These are phyloP conservation scores for Stephania cephalantha DNA, from an alignment of 164 flowering plant genomes.

Conservation along the genomic window DNA sequence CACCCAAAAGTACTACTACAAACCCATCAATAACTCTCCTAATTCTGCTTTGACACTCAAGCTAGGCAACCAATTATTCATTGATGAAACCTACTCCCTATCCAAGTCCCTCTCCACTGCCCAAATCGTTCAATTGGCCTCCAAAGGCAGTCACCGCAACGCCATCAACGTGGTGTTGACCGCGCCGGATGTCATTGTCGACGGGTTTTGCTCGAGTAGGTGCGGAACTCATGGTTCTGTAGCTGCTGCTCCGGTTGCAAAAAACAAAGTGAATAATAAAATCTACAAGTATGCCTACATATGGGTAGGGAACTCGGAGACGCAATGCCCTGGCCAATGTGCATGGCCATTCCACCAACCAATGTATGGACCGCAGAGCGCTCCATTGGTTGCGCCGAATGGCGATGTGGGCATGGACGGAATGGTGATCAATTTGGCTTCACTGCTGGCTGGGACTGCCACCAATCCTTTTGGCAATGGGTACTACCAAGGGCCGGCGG, in stretches of 20 bases:
- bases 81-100: slow-evolving; percentile 36
- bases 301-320: slow-evolving; percentile 85
- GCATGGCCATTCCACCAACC: slow-evolving; percentile 95
- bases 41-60: background rate
- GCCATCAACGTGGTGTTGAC: slow-evolving; percentile 33
- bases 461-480: slow-evolving; percentile 74
- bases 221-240: slow-evolving; percentile 48
- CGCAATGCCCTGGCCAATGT: slow-evolving; percentile 82
- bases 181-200: slow-evolving; percentile 56
- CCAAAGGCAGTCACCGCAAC: no score
- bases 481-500: slow-evolving; percentile 61
- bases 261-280: no score
- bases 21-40: background rate
- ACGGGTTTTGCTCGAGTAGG: slow-evolving; percentile 39
- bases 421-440: slow-evolving; percentile 72
- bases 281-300: slow-evolving; percentile 26
- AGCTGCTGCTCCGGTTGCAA: slow-evolving; percentile 1
- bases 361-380: slow-evolving; percentile 69
- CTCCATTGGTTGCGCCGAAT: slow-evolving; percentile 69
- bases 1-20: slow-evolving; percentile 40
- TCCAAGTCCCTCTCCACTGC: slow-evolving; percentile 33
- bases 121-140: slow-evolving; percentile 11
- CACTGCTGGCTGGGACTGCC: slow-evolving; percentile 64
- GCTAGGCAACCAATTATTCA: slow-evolving; percentile 22
- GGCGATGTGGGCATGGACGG: slow-evolving; percentile 86